These are phyloP conservation scores for Myriosclerotinia duriaeana DNA, from an alignment of 2,329 filamentous ascomycete genomes.

Conservation along the genomic window DNA sequence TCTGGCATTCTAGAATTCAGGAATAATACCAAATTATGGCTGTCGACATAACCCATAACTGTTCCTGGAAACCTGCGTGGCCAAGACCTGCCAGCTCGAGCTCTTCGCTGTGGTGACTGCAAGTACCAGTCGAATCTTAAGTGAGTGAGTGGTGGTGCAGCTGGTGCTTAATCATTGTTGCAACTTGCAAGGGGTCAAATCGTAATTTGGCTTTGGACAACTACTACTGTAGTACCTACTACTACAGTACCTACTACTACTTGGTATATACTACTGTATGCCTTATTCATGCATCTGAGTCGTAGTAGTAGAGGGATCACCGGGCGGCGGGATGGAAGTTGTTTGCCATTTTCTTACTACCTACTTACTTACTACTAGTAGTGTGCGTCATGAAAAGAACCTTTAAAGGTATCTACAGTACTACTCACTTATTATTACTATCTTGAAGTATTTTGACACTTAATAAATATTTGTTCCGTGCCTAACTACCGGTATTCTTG, in stretches of 20 bases:
- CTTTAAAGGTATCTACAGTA: background rate
- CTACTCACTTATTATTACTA: background rate
- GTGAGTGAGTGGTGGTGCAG: no score
- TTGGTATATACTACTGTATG: background rate
- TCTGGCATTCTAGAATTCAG: background rate
- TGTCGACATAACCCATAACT: background rate
- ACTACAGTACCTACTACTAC: no score
- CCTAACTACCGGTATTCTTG: background rate
- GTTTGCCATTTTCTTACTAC: background rate
- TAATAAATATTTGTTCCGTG: no score
- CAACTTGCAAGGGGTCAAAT: no score
- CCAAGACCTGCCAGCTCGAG: background rate
- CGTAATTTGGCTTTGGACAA: background rate
- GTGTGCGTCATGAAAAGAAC: conserved; percentile 4
- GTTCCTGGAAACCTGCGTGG: background rate
- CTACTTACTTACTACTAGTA: background rate
- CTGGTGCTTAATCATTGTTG: no score
- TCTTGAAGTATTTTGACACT: background rate
- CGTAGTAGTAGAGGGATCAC: background rate
- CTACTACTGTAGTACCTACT: no score
- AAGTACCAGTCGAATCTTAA: no score
- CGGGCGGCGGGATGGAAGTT: conserved; percentile 1
- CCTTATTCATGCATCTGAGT: conserved; percentile 10
- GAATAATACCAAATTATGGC: background rate
- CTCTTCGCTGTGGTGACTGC: no score